These are phyloP conservation scores for Exserohilum rostratum DNA, from an alignment of 2,329 filamentous ascomycete species.

Conservation along the genomic window DNA sequence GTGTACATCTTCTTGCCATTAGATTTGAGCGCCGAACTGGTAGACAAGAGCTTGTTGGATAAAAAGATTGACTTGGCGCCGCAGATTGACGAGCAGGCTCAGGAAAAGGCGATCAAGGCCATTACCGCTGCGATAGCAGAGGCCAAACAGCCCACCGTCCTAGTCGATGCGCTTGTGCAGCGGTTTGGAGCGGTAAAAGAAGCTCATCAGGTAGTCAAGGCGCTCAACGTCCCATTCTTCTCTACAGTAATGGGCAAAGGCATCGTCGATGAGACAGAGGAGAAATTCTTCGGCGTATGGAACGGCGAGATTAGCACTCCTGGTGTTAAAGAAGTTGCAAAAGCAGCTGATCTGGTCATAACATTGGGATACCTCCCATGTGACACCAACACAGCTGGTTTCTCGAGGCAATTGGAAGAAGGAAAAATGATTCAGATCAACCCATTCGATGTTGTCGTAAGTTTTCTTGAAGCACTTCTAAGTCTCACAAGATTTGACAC, in stretches of 20 bases:
- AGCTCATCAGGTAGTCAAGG: slow-evolving; percentile 40
- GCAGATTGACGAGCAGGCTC: slow-evolving; percentile 30
- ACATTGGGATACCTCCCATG: slow-evolving; percentile 49
- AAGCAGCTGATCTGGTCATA: slow-evolving; percentile 46
- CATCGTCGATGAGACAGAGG: slow-evolving; percentile 51
- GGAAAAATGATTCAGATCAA: slow-evolving; percentile 46
- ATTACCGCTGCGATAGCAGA: slow-evolving; percentile 40
- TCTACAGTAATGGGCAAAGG: slow-evolving; percentile 52
- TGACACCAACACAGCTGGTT: slow-evolving; percentile 53
- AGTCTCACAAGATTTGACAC: not conserved
- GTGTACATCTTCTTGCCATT: slow-evolving; percentile 55
- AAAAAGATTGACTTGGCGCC: slow-evolving; percentile 46
- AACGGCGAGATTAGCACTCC: slow-evolving; percentile 49
- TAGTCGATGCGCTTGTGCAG: slow-evolving; percentile 50
- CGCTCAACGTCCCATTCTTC: slow-evolving; percentile 48
- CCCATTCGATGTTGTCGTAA: slow-evolving; percentile 45
- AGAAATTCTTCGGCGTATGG: slow-evolving; percentile 50
- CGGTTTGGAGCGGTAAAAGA: slow-evolving; percentile 48
- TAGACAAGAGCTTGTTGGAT: slow-evolving; percentile 42
- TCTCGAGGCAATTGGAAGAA: slow-evolving; percentile 45
- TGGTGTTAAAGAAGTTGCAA: slow-evolving; percentile 47
- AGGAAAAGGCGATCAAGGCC: slow-evolving; percentile 42
- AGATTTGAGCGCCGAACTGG: slow-evolving; percentile 49
- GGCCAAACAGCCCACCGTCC: slow-evolving; percentile 47
- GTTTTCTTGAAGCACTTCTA: not conserved